Evolutionary conservation across 2,329 filamentous ascomycete species (phyloP).

Genomic region (Colletotrichum coccodes): DNA sequence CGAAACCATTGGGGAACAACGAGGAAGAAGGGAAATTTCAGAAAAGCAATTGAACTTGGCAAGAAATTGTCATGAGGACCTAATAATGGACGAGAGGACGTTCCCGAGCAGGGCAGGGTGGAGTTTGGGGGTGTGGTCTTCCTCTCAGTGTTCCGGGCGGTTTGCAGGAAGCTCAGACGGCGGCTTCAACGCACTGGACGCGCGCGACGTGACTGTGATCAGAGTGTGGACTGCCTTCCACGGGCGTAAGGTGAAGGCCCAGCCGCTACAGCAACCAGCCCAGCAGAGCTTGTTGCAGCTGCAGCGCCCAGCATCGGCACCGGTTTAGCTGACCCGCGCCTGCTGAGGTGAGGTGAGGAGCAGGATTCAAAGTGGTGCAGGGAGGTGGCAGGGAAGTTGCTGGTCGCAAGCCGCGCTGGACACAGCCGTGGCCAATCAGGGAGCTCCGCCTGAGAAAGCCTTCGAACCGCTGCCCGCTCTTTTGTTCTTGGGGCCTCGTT

Average conservation of each 20-base stretch:
- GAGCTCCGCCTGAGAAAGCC: background rate
- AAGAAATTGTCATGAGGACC: slow-evolving; percentile 30
- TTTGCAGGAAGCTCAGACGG: slow-evolving; percentile 23
- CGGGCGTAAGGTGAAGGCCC: background rate
- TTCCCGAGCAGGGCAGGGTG: slow-evolving; percentile 24
- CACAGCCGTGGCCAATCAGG: slow-evolving; percentile 12
- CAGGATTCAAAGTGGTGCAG: background rate
- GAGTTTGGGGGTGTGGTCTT: slow-evolving; percentile 14
- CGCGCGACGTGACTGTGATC: background rate
- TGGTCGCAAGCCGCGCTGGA: background rate
- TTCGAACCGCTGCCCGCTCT: background rate
- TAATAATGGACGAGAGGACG: slow-evolving; percentile 30
- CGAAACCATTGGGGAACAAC: background rate
- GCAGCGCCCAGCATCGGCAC: slow-evolving; percentile 25
- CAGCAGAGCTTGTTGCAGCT: background rate
- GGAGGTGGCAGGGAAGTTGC: slow-evolving; percentile 19
- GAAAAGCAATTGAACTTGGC: background rate
- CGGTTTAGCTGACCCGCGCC: background rate
- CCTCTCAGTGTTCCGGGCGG: background rate
- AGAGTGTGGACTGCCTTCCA: background rate
- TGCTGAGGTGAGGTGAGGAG: background rate
- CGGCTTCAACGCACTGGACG: background rate
- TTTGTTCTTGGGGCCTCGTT: background rate
- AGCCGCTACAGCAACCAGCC: background rate
- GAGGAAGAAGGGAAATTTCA: slow-evolving; percentile 4